These are phyloP conservation scores for Halteria grandinella DNA, from an alignment of 73 alveolate genomes.

Conservation along the genomic window DNA sequence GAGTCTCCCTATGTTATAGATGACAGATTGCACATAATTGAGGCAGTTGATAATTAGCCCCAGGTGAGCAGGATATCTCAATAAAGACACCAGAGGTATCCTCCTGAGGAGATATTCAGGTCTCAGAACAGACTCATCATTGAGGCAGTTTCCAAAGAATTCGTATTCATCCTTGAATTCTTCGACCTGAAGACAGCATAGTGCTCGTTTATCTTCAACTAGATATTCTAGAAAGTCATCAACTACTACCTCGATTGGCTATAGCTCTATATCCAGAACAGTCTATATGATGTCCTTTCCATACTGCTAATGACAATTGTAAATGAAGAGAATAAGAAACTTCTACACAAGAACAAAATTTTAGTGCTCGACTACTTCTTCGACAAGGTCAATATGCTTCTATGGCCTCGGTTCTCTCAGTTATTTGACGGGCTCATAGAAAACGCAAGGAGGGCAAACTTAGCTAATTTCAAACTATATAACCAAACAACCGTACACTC, in stretches of 20 bases:
- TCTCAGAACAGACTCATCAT: slow-evolving; percentile 41
- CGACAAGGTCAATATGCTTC: slow-evolving; percentile 46
- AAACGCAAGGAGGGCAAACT: slow-evolving; percentile 37
- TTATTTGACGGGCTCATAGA: slow-evolving; percentile 31
- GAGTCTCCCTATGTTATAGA: slow-evolving; percentile 53
- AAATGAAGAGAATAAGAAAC: slow-evolving; percentile 61
- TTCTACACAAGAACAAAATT: slow-evolving; percentile 42
- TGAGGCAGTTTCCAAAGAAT: slow-evolving; percentile 58
- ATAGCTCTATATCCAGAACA: neutral
- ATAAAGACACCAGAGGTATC: slow-evolving; percentile 4
- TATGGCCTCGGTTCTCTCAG: slow-evolving; percentile 71
- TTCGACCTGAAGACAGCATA: slow-evolving; percentile 62
- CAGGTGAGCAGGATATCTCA: slow-evolving; percentile 37
- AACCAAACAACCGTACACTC: slow-evolving; percentile 47
- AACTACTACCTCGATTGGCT: slow-evolving; percentile 41
- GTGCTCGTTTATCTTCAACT: slow-evolving; percentile 60
- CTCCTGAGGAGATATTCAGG: slow-evolving; percentile 63
- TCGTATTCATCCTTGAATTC: slow-evolving; percentile 62
- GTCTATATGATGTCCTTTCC: slow-evolving; percentile 49
- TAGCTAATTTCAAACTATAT: slow-evolving; percentile 48
- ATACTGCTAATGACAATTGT: slow-evolving; percentile 49
- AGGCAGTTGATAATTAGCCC: slow-evolving; percentile 53
- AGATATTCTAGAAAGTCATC: slow-evolving; percentile 52
- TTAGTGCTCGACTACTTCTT: slow-evolving; percentile 60
- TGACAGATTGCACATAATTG: slow-evolving; percentile 57